These are phyloP conservation scores for Pharnaceum exiguum DNA, from an alignment of 148 eudicot species.

Conservation along the genomic window DNA sequence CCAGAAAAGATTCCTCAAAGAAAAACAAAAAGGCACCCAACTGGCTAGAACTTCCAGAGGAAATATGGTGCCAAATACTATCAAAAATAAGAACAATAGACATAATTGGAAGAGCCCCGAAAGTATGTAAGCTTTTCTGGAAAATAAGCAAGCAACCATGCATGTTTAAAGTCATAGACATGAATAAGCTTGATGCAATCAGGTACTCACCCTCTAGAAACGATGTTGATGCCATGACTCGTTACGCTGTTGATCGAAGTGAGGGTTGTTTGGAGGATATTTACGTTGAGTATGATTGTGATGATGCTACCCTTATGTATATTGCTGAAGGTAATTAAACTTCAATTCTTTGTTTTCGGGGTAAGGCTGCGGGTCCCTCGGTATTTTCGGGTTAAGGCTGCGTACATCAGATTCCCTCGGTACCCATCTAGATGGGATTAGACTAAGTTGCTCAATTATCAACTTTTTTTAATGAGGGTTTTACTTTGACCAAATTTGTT, in stretches of 20 bases:
- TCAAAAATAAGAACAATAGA: constrained; percentile 10
- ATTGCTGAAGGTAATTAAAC: constrained; percentile 35
- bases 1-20: no score
- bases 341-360: not conserved
- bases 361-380: not conserved
- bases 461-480: no score
- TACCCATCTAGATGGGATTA: no score
- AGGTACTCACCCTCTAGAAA: constrained; percentile 4
- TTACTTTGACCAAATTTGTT: no score
- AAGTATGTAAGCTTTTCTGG: constrained; percentile 19
- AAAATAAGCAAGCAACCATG: constrained; percentile 44
- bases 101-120: constrained; percentile 15
- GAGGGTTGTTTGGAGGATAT: constrained; percentile 35
- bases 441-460: no score
- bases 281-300: constrained; percentile 22
- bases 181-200: constrained; percentile 7
- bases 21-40: no score
- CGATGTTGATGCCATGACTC: constrained; percentile 24
- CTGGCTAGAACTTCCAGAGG: constrained; percentile 17
- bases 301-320: constrained; percentile 31
- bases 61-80: constrained; percentile 17
- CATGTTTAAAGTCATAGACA: constrained; percentile 42
- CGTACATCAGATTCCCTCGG: no score
- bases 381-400: no score
- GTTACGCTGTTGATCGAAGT: constrained; percentile 39